phyloP scores from a whole-genome alignment of 495 filamentous ascomycete species.

The Cercophora scortea region DNA sequence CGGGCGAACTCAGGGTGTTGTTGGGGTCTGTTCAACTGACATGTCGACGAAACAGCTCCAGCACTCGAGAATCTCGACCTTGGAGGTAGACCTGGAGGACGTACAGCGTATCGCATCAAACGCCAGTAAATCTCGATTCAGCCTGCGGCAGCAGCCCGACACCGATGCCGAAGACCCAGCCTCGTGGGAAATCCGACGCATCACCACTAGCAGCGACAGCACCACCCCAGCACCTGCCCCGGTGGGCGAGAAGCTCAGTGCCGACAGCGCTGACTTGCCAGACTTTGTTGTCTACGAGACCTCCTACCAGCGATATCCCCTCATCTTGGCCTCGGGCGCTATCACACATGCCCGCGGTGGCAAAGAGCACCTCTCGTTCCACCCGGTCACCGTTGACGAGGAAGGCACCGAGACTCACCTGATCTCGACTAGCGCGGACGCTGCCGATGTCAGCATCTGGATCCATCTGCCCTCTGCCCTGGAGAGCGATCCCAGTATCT shows the following conservation, averaged over 20 bases:
- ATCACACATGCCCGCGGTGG: slow-evolving; percentile 27
- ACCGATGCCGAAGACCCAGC: slow-evolving; percentile 13
- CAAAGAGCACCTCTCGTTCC: slow-evolving; percentile 17
- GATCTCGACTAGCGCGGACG: not conserved
- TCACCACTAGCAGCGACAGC: slow-evolving; percentile 11
- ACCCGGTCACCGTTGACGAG: slow-evolving; percentile 13
- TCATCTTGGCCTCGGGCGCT: slow-evolving; percentile 19
- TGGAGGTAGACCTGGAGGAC: slow-evolving; percentile 26
- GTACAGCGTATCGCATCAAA: slow-evolving; percentile 26
- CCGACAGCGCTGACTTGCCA: slow-evolving; percentile 18
- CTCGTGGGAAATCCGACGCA: slow-evolving; percentile 23
- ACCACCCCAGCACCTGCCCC: slow-evolving; percentile 8
- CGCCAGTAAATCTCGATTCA: slow-evolving; percentile 25
- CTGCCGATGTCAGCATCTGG: slow-evolving; percentile 28
- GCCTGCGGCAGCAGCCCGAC: slow-evolving; percentile 13
- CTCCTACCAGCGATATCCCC: slow-evolving; percentile 29
- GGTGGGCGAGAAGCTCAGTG: slow-evolving; percentile 19
- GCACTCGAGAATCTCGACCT: slow-evolving; percentile 22
- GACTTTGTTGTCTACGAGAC: slow-evolving; percentile 32
- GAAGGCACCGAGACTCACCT: slow-evolving; percentile 6
- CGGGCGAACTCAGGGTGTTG: not conserved
- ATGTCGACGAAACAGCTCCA: slow-evolving; percentile 20
- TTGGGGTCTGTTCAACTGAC: not conserved
- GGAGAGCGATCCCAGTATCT: slow-evolving; percentile 15
- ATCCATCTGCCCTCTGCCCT: slow-evolving; percentile 25